Evolutionary conservation across 106 monocot species (phyloP).

Genomic region (Dioscorea alata): DNA sequence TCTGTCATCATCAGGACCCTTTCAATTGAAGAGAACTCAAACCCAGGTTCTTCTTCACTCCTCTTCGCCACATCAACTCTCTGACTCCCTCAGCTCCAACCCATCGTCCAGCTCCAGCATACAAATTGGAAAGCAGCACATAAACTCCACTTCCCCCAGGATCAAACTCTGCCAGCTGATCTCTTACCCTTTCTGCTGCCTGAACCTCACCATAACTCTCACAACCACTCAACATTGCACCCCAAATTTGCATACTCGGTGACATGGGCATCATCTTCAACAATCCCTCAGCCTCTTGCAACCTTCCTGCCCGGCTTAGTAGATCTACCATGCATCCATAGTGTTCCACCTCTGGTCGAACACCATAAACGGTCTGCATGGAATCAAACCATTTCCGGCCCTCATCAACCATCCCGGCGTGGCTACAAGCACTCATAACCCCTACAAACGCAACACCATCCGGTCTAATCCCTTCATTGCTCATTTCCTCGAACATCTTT

Average conservation of each 20-base stretch:
- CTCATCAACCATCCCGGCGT: slow-evolving; percentile 36
- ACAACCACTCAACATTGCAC: slow-evolving; percentile 36
- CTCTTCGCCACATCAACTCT: slow-evolving; percentile 21
- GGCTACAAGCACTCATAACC: slow-evolving; percentile 37
- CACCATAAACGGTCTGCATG: slow-evolving; percentile 19
- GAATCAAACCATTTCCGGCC: slow-evolving; percentile 18
- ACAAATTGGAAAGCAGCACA: slow-evolving; percentile 39
- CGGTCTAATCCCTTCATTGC: slow-evolving; percentile 9
- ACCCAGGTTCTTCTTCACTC: slow-evolving; percentile 22
- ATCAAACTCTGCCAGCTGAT: slow-evolving; percentile 10
- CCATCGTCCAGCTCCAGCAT: slow-evolving; percentile 36
- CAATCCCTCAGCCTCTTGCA: slow-evolving; percentile 27
- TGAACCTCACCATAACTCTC: slow-evolving; percentile 30
- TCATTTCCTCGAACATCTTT: slow-evolving; percentile 25
- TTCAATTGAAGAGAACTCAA: slow-evolving; percentile 20
- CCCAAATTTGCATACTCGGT: slow-evolving; percentile 27
- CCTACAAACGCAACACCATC: slow-evolving; percentile 29
- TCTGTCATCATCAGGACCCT: neutral
- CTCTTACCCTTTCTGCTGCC: slow-evolving; percentile 17
- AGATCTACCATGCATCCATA: slow-evolving; percentile 43
- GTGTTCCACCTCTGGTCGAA: slow-evolving; percentile 16
- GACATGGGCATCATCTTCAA: slow-evolving; percentile 24
- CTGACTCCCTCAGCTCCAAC: slow-evolving; percentile 15
- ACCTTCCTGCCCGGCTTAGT: slow-evolving; percentile 28
- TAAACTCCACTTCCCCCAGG: slow-evolving; percentile 25